Percentiles rank a stretch among this genome's conserved stretches.
Evolutionary conservation across 2,329 filamentous ascomycete species (phyloP).

Genomic region (Fusarium agapanthi): DNA sequence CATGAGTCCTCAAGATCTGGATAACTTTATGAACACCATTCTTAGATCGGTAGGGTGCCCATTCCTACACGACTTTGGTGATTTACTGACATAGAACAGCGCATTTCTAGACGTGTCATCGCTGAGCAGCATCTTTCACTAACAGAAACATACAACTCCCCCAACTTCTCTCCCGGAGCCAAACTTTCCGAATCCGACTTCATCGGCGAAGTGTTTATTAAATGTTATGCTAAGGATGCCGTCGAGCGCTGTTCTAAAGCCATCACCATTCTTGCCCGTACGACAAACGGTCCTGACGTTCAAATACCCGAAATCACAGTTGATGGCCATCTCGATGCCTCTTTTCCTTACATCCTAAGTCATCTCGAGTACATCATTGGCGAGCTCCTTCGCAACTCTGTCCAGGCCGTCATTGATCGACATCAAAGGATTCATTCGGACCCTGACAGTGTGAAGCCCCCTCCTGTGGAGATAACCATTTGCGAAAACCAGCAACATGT

Average conservation of each 20-base stretch:
- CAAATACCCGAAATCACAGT: slow-evolving; percentile 83
- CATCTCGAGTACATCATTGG: slow-evolving; percentile 98
- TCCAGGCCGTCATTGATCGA: slow-evolving; percentile 88
- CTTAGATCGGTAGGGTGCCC: slow-evolving; percentile 77
- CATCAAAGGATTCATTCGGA: slow-evolving; percentile 55
- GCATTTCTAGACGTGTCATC: slow-evolving; percentile 95
- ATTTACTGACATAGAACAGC: slow-evolving; percentile 55
- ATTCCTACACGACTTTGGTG: neutral
- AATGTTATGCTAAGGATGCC: slow-evolving; percentile 89
- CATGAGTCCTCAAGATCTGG: slow-evolving; percentile 82
- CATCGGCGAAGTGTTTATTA: slow-evolving; percentile 94
- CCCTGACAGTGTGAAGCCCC: slow-evolving; percentile 57
- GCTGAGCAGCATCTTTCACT: slow-evolving; percentile 96
- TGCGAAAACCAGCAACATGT: slow-evolving; percentile 95
- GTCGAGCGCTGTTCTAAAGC: slow-evolving; percentile 83
- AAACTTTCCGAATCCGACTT: slow-evolving; percentile 80
- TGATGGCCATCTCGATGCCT: slow-evolving; percentile 85
- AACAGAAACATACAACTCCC: slow-evolving; percentile 91
- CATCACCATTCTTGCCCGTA: slow-evolving; percentile 76
- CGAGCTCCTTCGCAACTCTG: slow-evolving; percentile 92
- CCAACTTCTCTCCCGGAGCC: slow-evolving; percentile 86
- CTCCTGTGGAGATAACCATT: slow-evolving; percentile 91
- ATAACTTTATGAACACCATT: slow-evolving; percentile 95
- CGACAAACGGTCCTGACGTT: slow-evolving; percentile 76
- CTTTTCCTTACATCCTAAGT: slow-evolving; percentile 94